Evolutionary conservation across 495 filamentous ascomycete genomes (phyloP).

Genomic region (Rhypophila decipiens): DNA sequence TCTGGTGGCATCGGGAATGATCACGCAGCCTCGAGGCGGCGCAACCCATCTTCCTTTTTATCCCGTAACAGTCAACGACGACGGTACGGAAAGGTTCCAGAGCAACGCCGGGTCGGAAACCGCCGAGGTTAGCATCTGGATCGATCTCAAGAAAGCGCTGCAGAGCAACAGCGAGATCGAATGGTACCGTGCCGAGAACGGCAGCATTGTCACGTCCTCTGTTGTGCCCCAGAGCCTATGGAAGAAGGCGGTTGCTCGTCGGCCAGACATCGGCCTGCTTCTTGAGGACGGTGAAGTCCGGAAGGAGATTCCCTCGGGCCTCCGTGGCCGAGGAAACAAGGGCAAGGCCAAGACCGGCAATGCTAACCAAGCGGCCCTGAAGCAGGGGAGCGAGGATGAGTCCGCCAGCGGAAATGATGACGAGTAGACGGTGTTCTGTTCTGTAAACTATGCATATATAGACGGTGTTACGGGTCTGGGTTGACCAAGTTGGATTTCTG

Average conservation of each 20-base stretch:
- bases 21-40: slow-evolving; percentile 27
- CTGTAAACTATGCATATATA: too few relatives aligned
- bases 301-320: slow-evolving; percentile 38
- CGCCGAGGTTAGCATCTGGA: slow-evolving; percentile 31
- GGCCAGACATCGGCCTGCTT: slow-evolving; percentile 26
- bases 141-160: slow-evolving; percentile 26
- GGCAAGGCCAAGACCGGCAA: slow-evolving; percentile 36
- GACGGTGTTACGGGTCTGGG: too few relatives aligned
- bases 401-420: slow-evolving; percentile 21
- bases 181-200: slow-evolving; percentile 25
- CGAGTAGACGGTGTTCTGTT: too few relatives aligned
- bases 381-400: slow-evolving; percentile 20
- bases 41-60: slow-evolving; percentile 20
- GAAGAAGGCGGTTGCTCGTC: slow-evolving; percentile 30
- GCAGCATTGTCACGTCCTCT: slow-evolving; percentile 23
- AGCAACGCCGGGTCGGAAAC: background rate
- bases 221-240: slow-evolving; percentile 27
- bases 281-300: slow-evolving; percentile 31
- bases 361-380: slow-evolving; percentile 25
- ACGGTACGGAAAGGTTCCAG: slow-evolving; percentile 7
- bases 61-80: slow-evolving; percentile 14
- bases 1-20: slow-evolving; percentile 21
- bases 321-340: slow-evolving; percentile 37
- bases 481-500: too few relatives aligned
- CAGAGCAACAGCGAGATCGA: slow-evolving; percentile 17